Base-by-base conservation (phyloP, 495 filamentous ascomycete species). In the Neurospora sp. region DNA sequence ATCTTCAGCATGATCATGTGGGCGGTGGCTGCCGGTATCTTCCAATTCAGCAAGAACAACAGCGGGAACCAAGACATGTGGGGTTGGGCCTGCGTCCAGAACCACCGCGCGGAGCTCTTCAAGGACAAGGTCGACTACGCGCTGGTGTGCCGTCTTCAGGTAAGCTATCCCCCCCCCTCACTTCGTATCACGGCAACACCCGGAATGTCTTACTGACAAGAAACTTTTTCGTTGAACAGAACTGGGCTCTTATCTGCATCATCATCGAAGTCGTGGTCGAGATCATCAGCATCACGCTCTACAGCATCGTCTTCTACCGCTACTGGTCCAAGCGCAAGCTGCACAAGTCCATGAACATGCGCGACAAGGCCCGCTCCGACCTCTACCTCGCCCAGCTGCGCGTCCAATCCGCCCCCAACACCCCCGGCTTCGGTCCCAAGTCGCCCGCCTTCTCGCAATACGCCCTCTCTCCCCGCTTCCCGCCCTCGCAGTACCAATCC, bases 261-360 rank as follows among this genome's bases (percentile, higher is more conserved):
- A 92, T 99, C 78, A 98, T 99, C 83, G 96, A 99, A 84, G 87
- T 99, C 74, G 92, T 96, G 71, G 87, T 99, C 75, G 96, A 99
- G 81, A 86, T 91, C 76, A 89, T 99, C 81, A 92, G 92, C 75
- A 97, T 99, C 80, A 82, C 88, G 42, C 91, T 99, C 78, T 99
- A 99, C 85, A 93, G 86, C 80, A 87, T 98, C 79, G 90, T 96
- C 80, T 97, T 97, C 85, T 98, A 96, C 86, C 92, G 96, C 75
- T 92, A 97, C 86, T 96, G 93, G 87, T 92, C 92, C 72, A 99
- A 99, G 87, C 91, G 93, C 79, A 89, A 90, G 77, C 92, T 99
- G 72, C 91, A 90, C 81, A 98, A 97, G 84, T 93, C 93, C 70
- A 98, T 99, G 95, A 92, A 97, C 81, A 83, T 91, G 77, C 94